These are phyloP conservation scores for Citrus trifoliata DNA, from an alignment of 345 rosid genomes.

Conservation along the genomic window DNA sequence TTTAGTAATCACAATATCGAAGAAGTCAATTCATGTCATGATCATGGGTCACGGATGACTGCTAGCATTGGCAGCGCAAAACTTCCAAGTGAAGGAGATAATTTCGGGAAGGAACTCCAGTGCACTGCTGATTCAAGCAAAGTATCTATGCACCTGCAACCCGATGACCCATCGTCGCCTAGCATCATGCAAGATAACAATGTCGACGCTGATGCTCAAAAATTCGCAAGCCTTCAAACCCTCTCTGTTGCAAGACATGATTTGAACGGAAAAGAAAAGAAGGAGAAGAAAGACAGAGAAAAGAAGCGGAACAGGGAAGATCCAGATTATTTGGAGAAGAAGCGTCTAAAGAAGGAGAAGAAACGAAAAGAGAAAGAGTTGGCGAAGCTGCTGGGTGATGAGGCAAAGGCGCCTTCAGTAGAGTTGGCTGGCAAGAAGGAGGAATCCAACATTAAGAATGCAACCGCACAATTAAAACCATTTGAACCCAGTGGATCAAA, in stretches of 20 bases:
- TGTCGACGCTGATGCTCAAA: conserved; percentile 47
- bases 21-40: conserved; percentile 88
- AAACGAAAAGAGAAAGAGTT: conserved; percentile 75
- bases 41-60: conserved; percentile 81
- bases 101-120: conserved; percentile 78
- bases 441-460: conserved; percentile 22
- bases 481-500: conserved; percentile 42
- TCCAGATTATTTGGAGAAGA: conserved; percentile 67
- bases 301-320: conserved; percentile 67
- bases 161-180: conserved; percentile 38
- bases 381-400: conserved; percentile 49
- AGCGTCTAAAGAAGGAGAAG: conserved; percentile 84
- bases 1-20: conserved; percentile 70
- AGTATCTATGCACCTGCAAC: conserved; percentile 36
- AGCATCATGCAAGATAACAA: conserved; percentile 41
- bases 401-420: conserved; percentile 26
- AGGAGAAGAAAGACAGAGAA: conserved; percentile 48
- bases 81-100: conserved; percentile 60
- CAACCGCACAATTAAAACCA: conserved; percentile 28
- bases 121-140: conserved; percentile 96
- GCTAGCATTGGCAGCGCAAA: conserved; percentile 96
- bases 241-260: conserved; percentile 41
- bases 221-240: conserved; percentile 62
- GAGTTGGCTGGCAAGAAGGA: conserved; percentile 22
- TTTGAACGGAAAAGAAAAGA: conserved; percentile 38